Conservation (phyloP, 768 basidiomycete species). For the Dendrothele bispora region DNA sequence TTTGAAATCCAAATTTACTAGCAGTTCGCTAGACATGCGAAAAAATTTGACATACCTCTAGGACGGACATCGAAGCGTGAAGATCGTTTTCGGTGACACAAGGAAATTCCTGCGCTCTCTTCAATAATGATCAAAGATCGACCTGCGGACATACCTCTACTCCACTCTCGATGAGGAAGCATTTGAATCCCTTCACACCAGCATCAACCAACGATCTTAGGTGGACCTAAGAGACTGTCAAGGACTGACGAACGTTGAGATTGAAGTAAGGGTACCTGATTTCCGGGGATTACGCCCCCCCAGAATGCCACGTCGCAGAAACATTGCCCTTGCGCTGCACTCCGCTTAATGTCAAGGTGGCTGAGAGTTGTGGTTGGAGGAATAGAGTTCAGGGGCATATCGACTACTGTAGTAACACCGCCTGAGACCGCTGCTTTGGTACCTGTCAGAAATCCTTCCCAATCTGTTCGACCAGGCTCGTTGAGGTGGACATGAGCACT, state of each 20-base stretch:
- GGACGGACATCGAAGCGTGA: conserved; percentile 62
- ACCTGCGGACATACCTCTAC: conserved; percentile 83
- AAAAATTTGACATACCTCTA: conserved; percentile 62
- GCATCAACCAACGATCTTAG: conserved; percentile 72
- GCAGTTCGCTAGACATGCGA: not conserved
- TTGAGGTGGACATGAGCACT: conserved; percentile 93
- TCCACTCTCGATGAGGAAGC: conserved; percentile 94
- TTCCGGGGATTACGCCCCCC: conserved; percentile 94
- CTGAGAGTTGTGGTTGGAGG: conserved; percentile 89
- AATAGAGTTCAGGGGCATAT: conserved; percentile 98
- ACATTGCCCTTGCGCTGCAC: conserved; percentile 71
- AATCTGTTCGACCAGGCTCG: conserved; percentile 89
- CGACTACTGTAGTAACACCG: conserved; percentile 93
- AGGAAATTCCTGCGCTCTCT: conserved; percentile 78
- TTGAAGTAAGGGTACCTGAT: conserved; percentile 57
- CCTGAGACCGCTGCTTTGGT: conserved; percentile 89
- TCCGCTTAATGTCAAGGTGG: conserved; percentile 71
- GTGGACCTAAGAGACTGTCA: conserved; percentile 55
- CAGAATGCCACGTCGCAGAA: conserved; percentile 87
- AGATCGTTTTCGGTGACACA: conserved; percentile 75
- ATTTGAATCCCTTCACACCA: conserved; percentile 96
- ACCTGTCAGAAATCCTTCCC: conserved; percentile 95
- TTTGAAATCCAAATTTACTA: no score
- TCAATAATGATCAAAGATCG: conserved; percentile 11
- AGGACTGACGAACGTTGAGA: no score